These are phyloP conservation scores for Eucalyptus globulus DNA, from an alignment of 345 rosid genomes.

Conservation along the genomic window DNA sequence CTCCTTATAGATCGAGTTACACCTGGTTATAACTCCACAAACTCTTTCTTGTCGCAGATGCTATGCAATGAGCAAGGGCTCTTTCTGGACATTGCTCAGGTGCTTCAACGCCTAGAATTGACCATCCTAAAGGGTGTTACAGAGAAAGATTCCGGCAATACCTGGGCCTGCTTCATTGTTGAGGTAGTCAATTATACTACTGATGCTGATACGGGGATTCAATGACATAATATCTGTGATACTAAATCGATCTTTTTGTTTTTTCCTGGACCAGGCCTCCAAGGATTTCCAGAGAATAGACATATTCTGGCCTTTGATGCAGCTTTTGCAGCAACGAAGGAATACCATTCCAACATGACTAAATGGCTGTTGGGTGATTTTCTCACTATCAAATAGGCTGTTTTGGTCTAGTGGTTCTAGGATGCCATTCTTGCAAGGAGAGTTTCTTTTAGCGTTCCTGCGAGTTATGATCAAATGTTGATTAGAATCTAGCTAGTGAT, in stretches of 20 bases:
- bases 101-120: conserved; percentile 22
- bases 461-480: neutral
- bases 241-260: neutral
- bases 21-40: neutral
- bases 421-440: neutral
- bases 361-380: neutral
- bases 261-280: conserved; percentile 17
- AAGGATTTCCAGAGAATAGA: conserved; percentile 47
- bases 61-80: conserved; percentile 37
- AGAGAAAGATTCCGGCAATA: conserved; percentile 15
- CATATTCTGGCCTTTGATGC: conserved; percentile 72
- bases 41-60: conserved; percentile 22
- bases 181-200: conserved; percentile 18
- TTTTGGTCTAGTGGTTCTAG: neutral
- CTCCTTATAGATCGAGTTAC: neutral
- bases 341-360: conserved; percentile 7
- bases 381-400: neutral
- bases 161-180: conserved; percentile 59
- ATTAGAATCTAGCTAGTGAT: neutral
- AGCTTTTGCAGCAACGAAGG: conserved; percentile 31
- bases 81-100: conserved; percentile 48
- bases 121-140: conserved; percentile 39
- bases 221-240: neutral
- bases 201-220: neutral
- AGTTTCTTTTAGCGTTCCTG: neutral